These are phyloP conservation scores for Parastagonospora avenae DNA, from an alignment of 2,329 filamentous ascomycete genomes.

Conservation along the genomic window DNA sequence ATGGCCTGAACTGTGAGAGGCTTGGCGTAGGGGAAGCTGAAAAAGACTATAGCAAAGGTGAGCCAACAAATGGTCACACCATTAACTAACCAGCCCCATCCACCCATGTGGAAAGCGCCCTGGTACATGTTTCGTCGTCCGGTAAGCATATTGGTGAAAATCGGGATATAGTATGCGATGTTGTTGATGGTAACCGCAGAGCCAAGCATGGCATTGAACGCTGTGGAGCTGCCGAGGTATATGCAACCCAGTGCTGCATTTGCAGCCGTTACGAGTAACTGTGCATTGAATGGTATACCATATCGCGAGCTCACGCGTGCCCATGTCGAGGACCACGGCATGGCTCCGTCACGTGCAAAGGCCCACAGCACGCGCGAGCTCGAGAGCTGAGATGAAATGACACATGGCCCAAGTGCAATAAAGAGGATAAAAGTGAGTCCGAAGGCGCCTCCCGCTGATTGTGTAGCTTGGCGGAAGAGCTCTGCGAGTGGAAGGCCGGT, in stretches of 20 bases:
- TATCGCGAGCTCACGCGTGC: not conserved
- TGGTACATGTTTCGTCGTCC: constrained; percentile 10
- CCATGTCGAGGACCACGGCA: not conserved
- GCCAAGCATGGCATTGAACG: constrained; percentile 13
- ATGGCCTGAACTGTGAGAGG: constrained; percentile 7
- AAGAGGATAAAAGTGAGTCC: constrained; percentile 52
- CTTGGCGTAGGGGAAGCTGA: constrained; percentile 10
- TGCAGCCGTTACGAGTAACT: constrained; percentile 7
- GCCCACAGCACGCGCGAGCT: constrained; percentile 49
- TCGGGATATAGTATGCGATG: constrained; percentile 13
- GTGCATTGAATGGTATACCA: constrained; percentile 11
- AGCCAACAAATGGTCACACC: constrained; percentile 12
- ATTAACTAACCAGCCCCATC: constrained; percentile 8
- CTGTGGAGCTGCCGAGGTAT: constrained; percentile 11
- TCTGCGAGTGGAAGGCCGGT: constrained; percentile 54
- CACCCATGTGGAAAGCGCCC: constrained; percentile 13
- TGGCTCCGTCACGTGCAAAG: constrained; percentile 50
- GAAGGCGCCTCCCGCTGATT: constrained; percentile 50
- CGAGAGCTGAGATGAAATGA: constrained; percentile 45
- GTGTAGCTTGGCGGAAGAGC: constrained; percentile 54
- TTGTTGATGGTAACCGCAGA: constrained; percentile 13
- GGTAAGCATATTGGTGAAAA: constrained; percentile 11
- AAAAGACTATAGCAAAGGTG: constrained; percentile 13
- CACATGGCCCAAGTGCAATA: constrained; percentile 52
- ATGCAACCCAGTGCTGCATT: constrained; percentile 12